Conservation (phyloP, 495 filamentous ascomycete species). For the Acidiella bohemica region DNA sequence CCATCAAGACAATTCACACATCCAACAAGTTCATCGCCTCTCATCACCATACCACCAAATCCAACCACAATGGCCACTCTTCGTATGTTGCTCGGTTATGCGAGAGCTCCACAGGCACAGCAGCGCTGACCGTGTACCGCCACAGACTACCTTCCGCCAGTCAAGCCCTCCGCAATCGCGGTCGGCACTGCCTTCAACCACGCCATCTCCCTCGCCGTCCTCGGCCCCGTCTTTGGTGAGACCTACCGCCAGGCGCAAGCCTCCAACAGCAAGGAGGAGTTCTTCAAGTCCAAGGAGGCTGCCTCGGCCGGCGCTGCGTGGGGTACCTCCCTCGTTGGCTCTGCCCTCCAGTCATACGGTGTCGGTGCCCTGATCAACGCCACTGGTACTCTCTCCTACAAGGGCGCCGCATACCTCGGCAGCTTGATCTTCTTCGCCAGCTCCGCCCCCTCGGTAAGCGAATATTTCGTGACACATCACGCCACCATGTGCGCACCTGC, state of each 20-base stretch:
- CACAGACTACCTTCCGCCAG: constrained; percentile 57
- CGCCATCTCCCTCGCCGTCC: constrained; percentile 61
- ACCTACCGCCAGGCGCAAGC: constrained; percentile 88
- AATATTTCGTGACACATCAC: too few relatives aligned
- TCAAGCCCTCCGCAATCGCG: constrained; percentile 96
- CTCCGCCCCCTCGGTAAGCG: constrained; percentile 73
- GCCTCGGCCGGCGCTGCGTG: constrained; percentile 74
- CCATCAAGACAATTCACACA: not conserved
- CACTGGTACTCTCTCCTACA: constrained; percentile 86
- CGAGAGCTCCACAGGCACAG: not conserved
- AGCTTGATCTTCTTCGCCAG: constrained; percentile 83
- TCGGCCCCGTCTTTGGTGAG: constrained; percentile 83
- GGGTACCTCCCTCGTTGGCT: constrained; percentile 80
- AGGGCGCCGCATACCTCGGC: constrained; percentile 90
- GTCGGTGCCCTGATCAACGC: constrained; percentile 92
- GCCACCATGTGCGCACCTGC: too few relatives aligned
- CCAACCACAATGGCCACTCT: constrained; percentile 5
- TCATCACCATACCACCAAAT: not conserved
- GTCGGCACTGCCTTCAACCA: constrained; percentile 94
- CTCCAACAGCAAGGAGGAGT: constrained; percentile 92
- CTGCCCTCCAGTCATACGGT: constrained; percentile 82
- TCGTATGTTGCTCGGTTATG: constrained; percentile 1
- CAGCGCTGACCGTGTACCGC: not conserved
- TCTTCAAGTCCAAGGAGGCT: constrained; percentile 84
- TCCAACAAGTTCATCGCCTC: not conserved